Evolutionary conservation across 768 basidiomycete species (phyloP), one percentile per base, ranked within the genome.

Genomic region (Lactarius hengduanensis): DNA sequence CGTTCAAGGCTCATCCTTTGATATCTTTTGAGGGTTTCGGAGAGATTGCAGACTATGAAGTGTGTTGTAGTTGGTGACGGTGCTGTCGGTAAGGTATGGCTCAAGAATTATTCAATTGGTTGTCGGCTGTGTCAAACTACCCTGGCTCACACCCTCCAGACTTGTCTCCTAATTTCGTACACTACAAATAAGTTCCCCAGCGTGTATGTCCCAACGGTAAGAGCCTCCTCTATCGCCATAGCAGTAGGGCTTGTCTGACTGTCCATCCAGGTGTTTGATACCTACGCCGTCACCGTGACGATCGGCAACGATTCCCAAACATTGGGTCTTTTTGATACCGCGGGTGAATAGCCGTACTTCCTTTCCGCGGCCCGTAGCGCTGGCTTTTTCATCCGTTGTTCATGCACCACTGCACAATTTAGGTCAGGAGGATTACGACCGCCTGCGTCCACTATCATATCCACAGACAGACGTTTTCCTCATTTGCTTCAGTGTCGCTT

Each of bases 361-460:
- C n/a, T 34, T 47, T 43, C 58, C n/a, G 5, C 18, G 3, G 7
- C 8, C 56, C 38, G 60, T 45, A 28, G 10, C 61, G 18, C 43
- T 34, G 41, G 57, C 20, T 4, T 43, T 55, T 8, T 47, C 40
- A 57, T 68, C 58, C 70, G 57, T 59, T 59, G 61, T 63, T 69
- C 55, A 70, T 62, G 30, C 59, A 26, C 59, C 57, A 55, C 38
- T 61, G 61, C 41, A 65, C 59, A 67, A 67, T 62, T 69, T 75
- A 94, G 94, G 94, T 77, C 97, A 99, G 84, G 97, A 98, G 84
- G 97, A 98, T 85, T 99, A 99, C 78, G 97, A 99, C 78, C 92
- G 97, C 74, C 91, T 99, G 71, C 92, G 97, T 73, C 97, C 97
- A 74, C 81, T 99, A 80, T 98, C 96, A 75, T 99, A 99, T 84